These are phyloP conservation scores for Talaromyces amestolkiae DNA, from an alignment of 2,329 filamentous ascomycete species.

Conservation along the genomic window DNA sequence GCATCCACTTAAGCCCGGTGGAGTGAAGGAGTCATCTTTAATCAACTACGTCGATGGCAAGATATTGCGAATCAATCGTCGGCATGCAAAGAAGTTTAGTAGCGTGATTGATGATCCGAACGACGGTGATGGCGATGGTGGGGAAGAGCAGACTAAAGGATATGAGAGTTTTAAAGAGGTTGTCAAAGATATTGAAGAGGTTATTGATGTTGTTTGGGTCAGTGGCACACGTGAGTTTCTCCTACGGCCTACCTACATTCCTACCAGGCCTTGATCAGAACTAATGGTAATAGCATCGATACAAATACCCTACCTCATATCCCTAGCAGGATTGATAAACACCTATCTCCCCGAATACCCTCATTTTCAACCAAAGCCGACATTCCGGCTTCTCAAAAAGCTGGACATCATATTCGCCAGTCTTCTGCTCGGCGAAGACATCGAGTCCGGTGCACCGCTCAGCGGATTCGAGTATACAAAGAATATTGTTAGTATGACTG, in stretches of 20 bases:
- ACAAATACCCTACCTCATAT: slow-evolving; percentile 80
- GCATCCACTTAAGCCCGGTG: slow-evolving; percentile 55
- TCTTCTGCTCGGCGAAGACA: slow-evolving; percentile 65
- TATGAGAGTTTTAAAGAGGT: slow-evolving; percentile 67
- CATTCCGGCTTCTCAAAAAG: slow-evolving; percentile 71
- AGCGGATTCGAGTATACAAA: slow-evolving; percentile 67
- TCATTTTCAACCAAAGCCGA: slow-evolving; percentile 59
- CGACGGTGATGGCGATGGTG: slow-evolving; percentile 24
- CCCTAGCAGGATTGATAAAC: slow-evolving; percentile 69
- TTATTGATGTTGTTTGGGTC: slow-evolving; percentile 82
- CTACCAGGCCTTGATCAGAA: neutral
- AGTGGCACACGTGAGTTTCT: slow-evolving; percentile 72
- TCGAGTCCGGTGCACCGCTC: slow-evolving; percentile 62
- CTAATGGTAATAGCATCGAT: slow-evolving; percentile 58
- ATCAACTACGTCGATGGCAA: slow-evolving; percentile 57
- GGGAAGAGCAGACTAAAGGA: slow-evolving; percentile 44
- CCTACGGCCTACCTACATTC: neutral
- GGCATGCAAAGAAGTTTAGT: slow-evolving; percentile 53
- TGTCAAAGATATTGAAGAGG: slow-evolving; percentile 67
- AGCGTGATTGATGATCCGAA: slow-evolving; percentile 21
- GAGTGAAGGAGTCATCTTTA: slow-evolving; percentile 57
- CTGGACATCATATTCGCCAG: slow-evolving; percentile 81
- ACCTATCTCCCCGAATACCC: slow-evolving; percentile 72
- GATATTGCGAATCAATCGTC: slow-evolving; percentile 51
- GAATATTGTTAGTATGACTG: slow-evolving; percentile 63